phyloP scores from a whole-genome alignment of 148 eudicot species.

The Arbutus unedo region DNA sequence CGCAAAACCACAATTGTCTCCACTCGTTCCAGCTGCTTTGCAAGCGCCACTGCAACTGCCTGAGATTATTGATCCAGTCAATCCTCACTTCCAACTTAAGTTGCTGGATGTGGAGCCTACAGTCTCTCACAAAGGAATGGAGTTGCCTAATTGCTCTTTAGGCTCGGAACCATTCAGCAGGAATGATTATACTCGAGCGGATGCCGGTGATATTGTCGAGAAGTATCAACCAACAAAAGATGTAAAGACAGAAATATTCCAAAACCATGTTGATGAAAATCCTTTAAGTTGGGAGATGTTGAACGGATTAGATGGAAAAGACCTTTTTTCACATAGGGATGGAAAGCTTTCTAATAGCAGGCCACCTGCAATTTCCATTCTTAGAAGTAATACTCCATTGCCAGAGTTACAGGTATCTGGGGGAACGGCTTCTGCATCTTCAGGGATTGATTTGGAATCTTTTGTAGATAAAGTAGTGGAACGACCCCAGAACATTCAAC shows the following conservation, averaged over 20 bases:
- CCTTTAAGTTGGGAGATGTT: conserved; percentile 24
- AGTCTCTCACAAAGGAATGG: conserved; percentile 26
- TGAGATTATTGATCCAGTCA: conserved; percentile 26
- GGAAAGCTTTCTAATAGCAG: conserved; percentile 25
- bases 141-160: conserved; percentile 26
- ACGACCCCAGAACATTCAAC: conserved; percentile 22
- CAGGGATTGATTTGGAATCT: conserved; percentile 21
- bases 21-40: conserved; percentile 25
- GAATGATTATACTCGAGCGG: conserved; percentile 25
- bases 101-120: conserved; percentile 35
- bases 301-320: conserved; percentile 22
- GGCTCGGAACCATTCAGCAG: conserved; percentile 26
- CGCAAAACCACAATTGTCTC: conserved; percentile 30
- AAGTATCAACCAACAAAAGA: conserved; percentile 25
- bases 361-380: conserved; percentile 13
- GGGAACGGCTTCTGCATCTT: conserved; percentile 20
- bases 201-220: conserved; percentile 23
- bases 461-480: conserved; percentile 23
- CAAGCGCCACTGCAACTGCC: conserved; percentile 34
- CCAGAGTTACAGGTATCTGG: conserved; percentile 27
- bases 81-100: conserved; percentile 37
- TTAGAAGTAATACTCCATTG: conserved; percentile 18
- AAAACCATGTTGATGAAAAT: conserved; percentile 24
- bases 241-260: conserved; percentile 17
- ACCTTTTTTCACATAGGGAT: conserved; percentile 25